These are phyloP conservation scores for Bipolaris gigantea DNA, from an alignment of 2,329 filamentous ascomycete genomes.

Conservation along the genomic window DNA sequence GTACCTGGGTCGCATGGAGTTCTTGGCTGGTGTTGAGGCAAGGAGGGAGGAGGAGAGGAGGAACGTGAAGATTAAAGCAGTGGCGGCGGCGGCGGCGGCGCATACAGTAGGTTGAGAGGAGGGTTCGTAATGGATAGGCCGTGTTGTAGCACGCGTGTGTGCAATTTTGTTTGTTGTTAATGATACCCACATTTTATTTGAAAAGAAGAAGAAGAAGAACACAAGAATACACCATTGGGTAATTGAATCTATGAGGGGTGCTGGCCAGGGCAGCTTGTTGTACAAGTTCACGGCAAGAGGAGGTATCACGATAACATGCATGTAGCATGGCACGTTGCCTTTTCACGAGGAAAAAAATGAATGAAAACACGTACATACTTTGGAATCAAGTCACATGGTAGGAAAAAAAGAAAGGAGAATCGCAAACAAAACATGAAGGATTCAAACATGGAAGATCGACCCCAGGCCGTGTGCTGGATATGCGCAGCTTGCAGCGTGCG, in stretches of 20 bases:
- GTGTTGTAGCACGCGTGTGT: not conserved
- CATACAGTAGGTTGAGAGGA: not conserved
- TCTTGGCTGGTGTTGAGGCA: slow-evolving; percentile 61
- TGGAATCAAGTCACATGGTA: not conserved
- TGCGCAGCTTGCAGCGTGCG: too few relatives aligned
- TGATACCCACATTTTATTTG: slow-evolving; percentile 13
- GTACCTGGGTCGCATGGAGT: slow-evolving; percentile 64
- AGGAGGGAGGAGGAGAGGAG: slow-evolving; percentile 59
- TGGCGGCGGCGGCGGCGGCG: slow-evolving; percentile 18
- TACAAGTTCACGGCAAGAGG: not conserved
- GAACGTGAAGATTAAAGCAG: slow-evolving; percentile 48
- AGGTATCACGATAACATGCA: not conserved
- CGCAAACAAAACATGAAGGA: not conserved
- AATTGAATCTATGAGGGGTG: not conserved
- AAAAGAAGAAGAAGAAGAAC: not conserved
- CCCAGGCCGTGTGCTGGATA: too few relatives aligned
- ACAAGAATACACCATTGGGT: not conserved
- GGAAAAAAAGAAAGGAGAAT: not conserved
- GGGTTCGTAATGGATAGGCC: too few relatives aligned
- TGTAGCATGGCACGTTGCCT: not conserved
- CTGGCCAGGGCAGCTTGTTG: not conserved
- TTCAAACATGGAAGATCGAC: not conserved
- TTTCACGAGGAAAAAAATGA: not conserved
- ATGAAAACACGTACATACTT: not conserved
- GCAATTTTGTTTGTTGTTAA: not conserved